Evolutionary conservation across 164 flowering plant species (phyloP).

Genomic region (Amborella trichopoda): DNA sequence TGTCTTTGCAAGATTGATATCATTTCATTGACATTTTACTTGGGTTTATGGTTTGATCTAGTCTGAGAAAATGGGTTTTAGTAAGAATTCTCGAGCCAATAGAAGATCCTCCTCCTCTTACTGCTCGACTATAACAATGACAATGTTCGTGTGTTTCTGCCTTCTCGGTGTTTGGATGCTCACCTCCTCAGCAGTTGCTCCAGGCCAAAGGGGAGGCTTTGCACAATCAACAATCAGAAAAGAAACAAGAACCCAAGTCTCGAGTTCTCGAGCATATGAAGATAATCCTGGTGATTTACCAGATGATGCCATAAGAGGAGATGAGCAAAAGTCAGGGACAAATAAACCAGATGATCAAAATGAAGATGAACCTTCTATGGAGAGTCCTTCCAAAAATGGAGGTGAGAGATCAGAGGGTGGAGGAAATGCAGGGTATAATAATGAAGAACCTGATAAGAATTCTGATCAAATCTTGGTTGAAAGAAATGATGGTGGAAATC

Average conservation of each 20-base stretch:
- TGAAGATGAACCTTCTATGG: background rate
- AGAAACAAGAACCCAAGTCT: background rate
- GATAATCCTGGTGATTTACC: conserved; percentile 61
- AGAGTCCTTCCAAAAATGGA: background rate
- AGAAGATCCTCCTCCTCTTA: conserved; percentile 38
- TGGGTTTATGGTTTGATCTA: too few relatives aligned
- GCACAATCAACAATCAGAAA: conserved; percentile 2
- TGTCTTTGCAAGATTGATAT: too few relatives aligned
- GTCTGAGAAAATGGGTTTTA: conserved; percentile 19
- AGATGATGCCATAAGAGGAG: conserved; percentile 34
- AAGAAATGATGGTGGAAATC: too few relatives aligned
- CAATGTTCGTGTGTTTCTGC: conserved; percentile 44
- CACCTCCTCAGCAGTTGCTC: conserved; percentile 32
- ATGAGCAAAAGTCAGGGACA: background rate
- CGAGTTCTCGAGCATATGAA: conserved; percentile 19
- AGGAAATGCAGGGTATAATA: background rate
- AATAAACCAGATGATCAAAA: conserved; percentile 18
- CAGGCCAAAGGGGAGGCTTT: conserved; percentile 19
- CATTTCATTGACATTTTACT: too few relatives aligned
- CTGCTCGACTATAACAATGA: conserved; percentile 39
- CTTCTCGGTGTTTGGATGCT: conserved; percentile 64
- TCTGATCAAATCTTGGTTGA: too few relatives aligned
- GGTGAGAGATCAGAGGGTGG: background rate
- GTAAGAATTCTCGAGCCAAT: conserved; percentile 22
- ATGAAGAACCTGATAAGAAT: background rate